These are phyloP conservation scores for Oryza meyeriana DNA, from an alignment of 176 grass and related monocot genomes.

Conservation along the genomic window DNA sequence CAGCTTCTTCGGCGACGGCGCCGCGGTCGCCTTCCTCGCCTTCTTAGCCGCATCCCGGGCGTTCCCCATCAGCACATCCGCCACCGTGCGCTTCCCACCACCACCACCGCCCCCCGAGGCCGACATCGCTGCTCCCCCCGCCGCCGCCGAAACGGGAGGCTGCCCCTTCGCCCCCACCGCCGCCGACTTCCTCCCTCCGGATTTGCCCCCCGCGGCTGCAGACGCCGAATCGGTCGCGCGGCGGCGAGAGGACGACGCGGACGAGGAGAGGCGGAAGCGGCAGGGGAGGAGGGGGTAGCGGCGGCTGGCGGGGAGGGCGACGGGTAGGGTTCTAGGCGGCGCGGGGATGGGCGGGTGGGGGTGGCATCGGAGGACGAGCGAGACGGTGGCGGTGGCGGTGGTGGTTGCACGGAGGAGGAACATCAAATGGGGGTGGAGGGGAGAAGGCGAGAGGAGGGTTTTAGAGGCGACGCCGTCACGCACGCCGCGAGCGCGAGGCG, in stretches of 20 bases:
- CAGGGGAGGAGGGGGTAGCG: neutral
- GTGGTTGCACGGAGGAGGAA: neutral
- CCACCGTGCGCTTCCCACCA: constrained; percentile 59
- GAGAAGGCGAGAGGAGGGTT: neutral
- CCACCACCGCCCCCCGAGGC: constrained; percentile 23
- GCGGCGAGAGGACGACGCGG: too few species aligned
- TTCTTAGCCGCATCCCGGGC: constrained; percentile 69
- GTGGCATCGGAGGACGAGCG: neutral
- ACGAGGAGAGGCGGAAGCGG: neutral
- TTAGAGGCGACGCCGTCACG: neutral
- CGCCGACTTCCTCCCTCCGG: neutral
- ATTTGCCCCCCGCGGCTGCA: neutral
- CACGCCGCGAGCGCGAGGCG: too few species aligned
- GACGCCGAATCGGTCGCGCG: too few species aligned
- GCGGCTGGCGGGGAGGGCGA: neutral
- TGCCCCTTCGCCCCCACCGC: neutral
- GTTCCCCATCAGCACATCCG: constrained; percentile 90
- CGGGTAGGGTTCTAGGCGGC: neutral
- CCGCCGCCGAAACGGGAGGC: neutral
- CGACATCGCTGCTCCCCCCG: constrained; percentile 41
- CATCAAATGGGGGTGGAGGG: neutral
- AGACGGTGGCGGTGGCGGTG: neutral
- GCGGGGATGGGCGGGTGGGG: too few species aligned
- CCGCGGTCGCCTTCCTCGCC: constrained; percentile 36
- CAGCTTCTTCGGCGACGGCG: constrained; percentile 59